phyloP scores from a whole-genome alignment of 2,329 filamentous ascomycete genomes.

The Arthrinium phaeospermum region DNA sequence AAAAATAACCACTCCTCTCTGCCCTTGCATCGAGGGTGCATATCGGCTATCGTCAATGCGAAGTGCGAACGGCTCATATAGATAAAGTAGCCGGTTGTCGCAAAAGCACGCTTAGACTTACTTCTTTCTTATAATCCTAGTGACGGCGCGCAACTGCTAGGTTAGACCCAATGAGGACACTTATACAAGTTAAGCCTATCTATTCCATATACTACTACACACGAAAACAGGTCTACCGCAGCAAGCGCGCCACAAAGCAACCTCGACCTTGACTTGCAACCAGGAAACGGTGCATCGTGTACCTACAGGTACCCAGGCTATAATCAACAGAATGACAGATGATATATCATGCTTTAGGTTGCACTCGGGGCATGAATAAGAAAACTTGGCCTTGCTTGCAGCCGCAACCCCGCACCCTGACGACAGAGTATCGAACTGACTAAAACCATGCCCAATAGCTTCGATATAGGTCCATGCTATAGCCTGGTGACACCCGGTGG shows the following conservation, averaged over 20 bases:
- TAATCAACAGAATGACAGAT: neutral
- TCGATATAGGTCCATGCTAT: neutral
- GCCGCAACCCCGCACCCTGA: neutral
- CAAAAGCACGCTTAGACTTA: constrained; percentile 6
- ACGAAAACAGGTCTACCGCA: neutral
- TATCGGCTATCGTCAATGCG: constrained; percentile 7
- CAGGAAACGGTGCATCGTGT: neutral
- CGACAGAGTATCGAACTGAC: neutral
- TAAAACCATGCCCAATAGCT: neutral
- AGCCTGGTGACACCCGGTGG: neutral
- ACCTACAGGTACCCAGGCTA: neutral
- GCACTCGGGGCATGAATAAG: neutral
- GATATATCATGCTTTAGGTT: neutral
- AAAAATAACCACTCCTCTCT: neutral
- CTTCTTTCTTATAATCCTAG: neutral
- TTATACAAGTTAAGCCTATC: neutral
- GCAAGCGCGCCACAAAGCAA: neutral
- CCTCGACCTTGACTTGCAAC: neutral
- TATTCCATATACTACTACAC: neutral
- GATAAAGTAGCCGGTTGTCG: neutral
- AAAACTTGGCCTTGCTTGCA: neutral
- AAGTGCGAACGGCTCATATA: neutral
- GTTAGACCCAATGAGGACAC: neutral
- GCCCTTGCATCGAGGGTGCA: neutral
- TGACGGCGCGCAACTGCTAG: neutral